Conservation (phyloP, 2,329 filamentous ascomycete genomes). For the Trichoderma harzianum region DNA sequence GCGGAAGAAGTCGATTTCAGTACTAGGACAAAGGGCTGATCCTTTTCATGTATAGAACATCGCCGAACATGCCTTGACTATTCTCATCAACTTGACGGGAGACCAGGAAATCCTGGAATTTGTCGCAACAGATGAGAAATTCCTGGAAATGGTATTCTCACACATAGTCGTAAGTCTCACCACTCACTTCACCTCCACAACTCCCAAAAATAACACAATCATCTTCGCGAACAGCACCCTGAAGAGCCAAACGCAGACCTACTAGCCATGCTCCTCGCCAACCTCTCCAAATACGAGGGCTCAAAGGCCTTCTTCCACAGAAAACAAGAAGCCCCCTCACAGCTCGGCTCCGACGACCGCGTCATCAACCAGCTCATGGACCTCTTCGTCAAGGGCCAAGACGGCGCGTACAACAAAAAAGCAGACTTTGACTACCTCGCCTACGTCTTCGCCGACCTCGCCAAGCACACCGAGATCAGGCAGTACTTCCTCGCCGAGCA, state of each 20-base stretch:
- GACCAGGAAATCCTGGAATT: constrained; percentile 72
- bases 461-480: constrained; percentile 73
- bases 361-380: constrained; percentile 91
- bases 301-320: constrained; percentile 66
- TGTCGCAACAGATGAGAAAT: constrained; percentile 74
- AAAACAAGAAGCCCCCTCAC: constrained; percentile 64
- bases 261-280: constrained; percentile 87
- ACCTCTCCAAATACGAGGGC: constrained; percentile 76
- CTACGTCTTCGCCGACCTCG: constrained; percentile 90
- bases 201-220: background rate
- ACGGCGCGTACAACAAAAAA: constrained; percentile 75
- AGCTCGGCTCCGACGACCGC: constrained; percentile 67
- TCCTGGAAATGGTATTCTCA: constrained; percentile 69
- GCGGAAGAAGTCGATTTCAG: background rate
- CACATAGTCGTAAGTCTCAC: constrained; percentile 65
- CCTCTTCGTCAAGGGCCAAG: constrained; percentile 89
- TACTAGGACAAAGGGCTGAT: background rate
- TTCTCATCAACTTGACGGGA: constrained; percentile 80
- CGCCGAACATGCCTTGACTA: constrained; percentile 86
- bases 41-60: constrained; percentile 58
- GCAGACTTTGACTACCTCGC: constrained; percentile 90
- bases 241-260: constrained; percentile 81
- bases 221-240: constrained; percentile 47
- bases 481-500: constrained; percentile 72
- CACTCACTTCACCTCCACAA: background rate